Evolutionary conservation across 2,329 filamentous ascomycete species (phyloP), one percentile per base, ranked within the genome.

Genomic region (Aspergillus terreus): DNA sequence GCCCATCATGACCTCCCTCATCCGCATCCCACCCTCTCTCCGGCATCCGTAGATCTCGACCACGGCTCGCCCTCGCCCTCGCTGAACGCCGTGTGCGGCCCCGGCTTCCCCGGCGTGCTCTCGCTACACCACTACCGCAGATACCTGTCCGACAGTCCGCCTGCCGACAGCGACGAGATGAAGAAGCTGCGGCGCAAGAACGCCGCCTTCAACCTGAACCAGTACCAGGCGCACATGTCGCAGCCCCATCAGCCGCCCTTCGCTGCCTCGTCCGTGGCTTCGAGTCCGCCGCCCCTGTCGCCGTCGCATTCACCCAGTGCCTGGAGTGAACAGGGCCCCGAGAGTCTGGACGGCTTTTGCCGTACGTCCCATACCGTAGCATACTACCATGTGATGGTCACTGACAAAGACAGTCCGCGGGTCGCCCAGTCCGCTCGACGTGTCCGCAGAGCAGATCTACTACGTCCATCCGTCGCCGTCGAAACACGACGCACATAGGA

Each of bases 71-170:
- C 49, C 30, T 48, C 50, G 10, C 35, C 49, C 12, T 48, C 53
- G 11, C 44, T 48, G n/a, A 54, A 48, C 32, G 35, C 46, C 17
- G 51, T 54, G 41, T 46, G 43, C 21, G 35, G 33, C 14, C 21
- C 56, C 17, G 43, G 49, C 35, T 47, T 51, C 12, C 47, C 50
- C n/a, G 54, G 53, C 11, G 42, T 47, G 7, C 38, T 57, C 21
- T 70, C 69, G 7, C 64, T 69, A 30, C 68, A 70, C 57, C 61
- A 68, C 46, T 71, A 71, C 52, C 69, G 69, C 44, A 70, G 68
- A 49, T 61, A 60, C 45, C 61, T 71, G 47, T 65, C 66, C 9
- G 53, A 62, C 41, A 58, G 53, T 56, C 61, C 61, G 47, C 56
- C 55, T 21, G 50, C 61, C 46, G 62, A 66, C 53, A 56, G 57